Base-by-base conservation (phyloP, 305 asterid genomes). In the Rubia peregrina region DNA sequence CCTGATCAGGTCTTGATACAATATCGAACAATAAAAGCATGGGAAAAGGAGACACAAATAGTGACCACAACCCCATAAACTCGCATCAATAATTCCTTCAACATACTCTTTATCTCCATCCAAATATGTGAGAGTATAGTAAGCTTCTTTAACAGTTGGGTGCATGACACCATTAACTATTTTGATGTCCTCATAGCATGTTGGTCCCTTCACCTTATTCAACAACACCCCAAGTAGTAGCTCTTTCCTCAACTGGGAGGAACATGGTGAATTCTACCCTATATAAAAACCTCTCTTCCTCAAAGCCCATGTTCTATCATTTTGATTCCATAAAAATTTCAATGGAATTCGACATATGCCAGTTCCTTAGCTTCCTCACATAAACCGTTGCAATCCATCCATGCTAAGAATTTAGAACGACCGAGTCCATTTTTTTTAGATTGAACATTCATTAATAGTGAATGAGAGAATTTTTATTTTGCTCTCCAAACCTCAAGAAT, bases 321-420 rank as follows among this genome's bases (percentile, higher is more conserved):
- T 40, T 40, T 19, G 19, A 16, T 65, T 65, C 55, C 69, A 65
- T 19, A 65, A 55, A 65, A 65, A 65, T 40, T 38, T 65, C 11
- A 6, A 0, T 17, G 69, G 51, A 65, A 65, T 6, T 65, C 51
- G 7, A 7, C 69, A 65, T 41, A 65, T 14, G 53, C 40, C 49
- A 40, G 46, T 3, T 36, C 9, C 46, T 7, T 65, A 8, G 69
- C 12, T 65, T 41, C 14, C 1, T 17, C 11, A 2, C 17, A 17
- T 17, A 11, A 9, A 0, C 11, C 0, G 8, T 65, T 65, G 12
- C 22, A 38, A 4, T 65, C 49, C 69, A 65, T 65, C 48, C 69
- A 41, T 12, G 19, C 53, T 40, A 43, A 19, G 36, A 65, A 65
- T 49, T 38, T 65, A 6, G 36, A 38, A 12, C 7, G 5, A 6